Evolutionary conservation across 1,284 basidiomycete genomes (phyloP).

Genomic region (Apiotrichum siamense): DNA sequence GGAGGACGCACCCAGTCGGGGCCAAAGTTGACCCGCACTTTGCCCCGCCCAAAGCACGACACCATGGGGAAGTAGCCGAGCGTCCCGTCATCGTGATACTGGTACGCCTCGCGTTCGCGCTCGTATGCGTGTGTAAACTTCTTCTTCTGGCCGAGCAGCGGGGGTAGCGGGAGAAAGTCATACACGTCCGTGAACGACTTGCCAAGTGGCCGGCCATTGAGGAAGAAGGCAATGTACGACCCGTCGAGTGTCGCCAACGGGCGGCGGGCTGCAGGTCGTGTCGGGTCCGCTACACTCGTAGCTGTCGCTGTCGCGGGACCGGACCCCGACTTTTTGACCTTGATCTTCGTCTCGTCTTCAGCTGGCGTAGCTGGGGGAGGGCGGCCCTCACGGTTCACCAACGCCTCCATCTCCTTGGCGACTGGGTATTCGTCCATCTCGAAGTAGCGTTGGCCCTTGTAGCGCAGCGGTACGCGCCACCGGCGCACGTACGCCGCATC

Average conservation of each 20-base stretch:
- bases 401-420: slow-evolving; percentile 86
- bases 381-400: slow-evolving; percentile 60
- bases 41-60: slow-evolving; percentile 85
- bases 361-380: slow-evolving; percentile 23
- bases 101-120: slow-evolving; percentile 38
- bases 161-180: slow-evolving; percentile 81
- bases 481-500: slow-evolving; percentile 70
- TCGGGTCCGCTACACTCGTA: neutral
- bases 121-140: slow-evolving; percentile 1
- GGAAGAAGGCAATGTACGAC: slow-evolving; percentile 80
- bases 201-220: slow-evolving; percentile 84
- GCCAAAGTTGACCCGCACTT: slow-evolving; percentile 77
- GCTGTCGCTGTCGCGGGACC: neutral
- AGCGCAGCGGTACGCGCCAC: slow-evolving; percentile 84
- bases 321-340: slow-evolving; percentile 46
- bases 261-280: slow-evolving; percentile 14
- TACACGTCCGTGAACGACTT: slow-evolving; percentile 82
- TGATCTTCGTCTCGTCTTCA: slow-evolving; percentile 27
- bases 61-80: slow-evolving; percentile 94
- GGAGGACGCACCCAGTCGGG: slow-evolving; percentile 77
- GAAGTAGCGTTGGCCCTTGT: slow-evolving; percentile 94
- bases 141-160: slow-evolving; percentile 46
- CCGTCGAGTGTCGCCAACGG: slow-evolving; percentile 65
- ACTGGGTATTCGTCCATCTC: slow-evolving; percentile 86
- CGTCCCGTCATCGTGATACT: slow-evolving; percentile 76